Evolutionary conservation across 2,329 filamentous ascomycete species (phyloP).

Genomic region (Aspergillus ochraceus): DNA sequence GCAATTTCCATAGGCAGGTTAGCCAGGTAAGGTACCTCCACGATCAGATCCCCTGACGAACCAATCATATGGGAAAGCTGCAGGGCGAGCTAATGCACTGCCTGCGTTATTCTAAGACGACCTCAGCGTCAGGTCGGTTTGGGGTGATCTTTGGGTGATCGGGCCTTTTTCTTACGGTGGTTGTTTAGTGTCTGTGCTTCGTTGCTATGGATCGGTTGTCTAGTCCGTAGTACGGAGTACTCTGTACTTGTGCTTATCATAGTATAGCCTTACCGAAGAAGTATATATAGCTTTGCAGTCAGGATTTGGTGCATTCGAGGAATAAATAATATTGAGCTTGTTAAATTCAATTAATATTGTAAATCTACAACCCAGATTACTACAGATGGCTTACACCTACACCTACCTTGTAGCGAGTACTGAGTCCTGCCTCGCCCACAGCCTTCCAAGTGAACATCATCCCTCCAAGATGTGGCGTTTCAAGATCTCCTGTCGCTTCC

Average conservation of each 20-base stretch:
- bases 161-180: background rate
- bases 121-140: background rate
- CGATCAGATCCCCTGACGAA: constrained; percentile 5
- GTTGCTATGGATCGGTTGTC: too few relatives aligned
- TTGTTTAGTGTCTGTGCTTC: background rate
- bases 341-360: too few relatives aligned
- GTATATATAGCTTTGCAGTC: too few relatives aligned
- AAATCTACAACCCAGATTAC: too few relatives aligned
- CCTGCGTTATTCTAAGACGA: constrained; percentile 1
- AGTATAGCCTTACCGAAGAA: too few relatives aligned
- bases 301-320: too few relatives aligned
- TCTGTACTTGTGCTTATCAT: too few relatives aligned
- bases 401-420: too few relatives aligned
- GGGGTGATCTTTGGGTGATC: too few relatives aligned
- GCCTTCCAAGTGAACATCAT: constrained; percentile 13
- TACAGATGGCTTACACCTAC: too few relatives aligned
- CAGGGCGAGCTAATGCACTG: constrained; percentile 2
- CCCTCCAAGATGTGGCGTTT: constrained; percentile 13
- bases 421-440: too few relatives aligned
- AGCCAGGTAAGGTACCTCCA: constrained; percentile 11
- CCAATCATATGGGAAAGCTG: constrained; percentile 3
- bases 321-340: too few relatives aligned
- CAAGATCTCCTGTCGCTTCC: background rate
- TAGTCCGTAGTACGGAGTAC: background rate
- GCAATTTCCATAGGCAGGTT: constrained; percentile 8